Base-by-base conservation (phyloP, 805 yeast genomes). In the Scheffersomyces stipitis region DNA sequence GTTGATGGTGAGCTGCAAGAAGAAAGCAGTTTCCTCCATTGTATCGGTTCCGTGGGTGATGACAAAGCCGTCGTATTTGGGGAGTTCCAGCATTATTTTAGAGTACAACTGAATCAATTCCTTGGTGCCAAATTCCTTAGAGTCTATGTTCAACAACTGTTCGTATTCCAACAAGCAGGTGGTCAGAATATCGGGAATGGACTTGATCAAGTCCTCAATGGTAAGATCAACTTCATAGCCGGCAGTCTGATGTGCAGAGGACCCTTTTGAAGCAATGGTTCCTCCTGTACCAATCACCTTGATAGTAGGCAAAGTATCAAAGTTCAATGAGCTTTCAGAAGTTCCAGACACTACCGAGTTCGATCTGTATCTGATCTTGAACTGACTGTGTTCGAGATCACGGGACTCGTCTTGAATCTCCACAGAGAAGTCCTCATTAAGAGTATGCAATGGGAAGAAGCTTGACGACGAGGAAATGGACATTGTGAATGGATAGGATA, bases 1-100 rank as follows among this genome's bases (percentile, higher is more conserved):
- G 31, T 60, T 46, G 18, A 74, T 48, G 7, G 75, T 70, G 36
- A 73, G 60, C 42, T 80, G 83, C 26, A 80, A 58, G 54, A 80
- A 80, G 51, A 80, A 80, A 0, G 84, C 78, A 5, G 86, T 80
- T 52, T 80, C 86, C 34, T 81, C 80, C 64, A 79, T 66, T 1
- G 85, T 76, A 49, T 80, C 86, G 5, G 86, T 80, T n/a, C 86
- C 86, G 54, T 80, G 86, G 1, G 85, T 80, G 26, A 80, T 75
- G 29, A 80, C 85, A 14, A 79, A 71, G 28, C 84, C 85, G 48
- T 77, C 79, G 44, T 67, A 75, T 3, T 58, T 42, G 29, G 58
- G 63, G 26, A 78, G 52, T 22, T 74, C 72, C 16, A 65, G 64
- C 9, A 69, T 56, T 14, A 80, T 66, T 38, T 73, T 72, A 30